Base-by-base conservation (phyloP, 805 yeast species). In the Tetrapisispora namnaoensis region DNA sequence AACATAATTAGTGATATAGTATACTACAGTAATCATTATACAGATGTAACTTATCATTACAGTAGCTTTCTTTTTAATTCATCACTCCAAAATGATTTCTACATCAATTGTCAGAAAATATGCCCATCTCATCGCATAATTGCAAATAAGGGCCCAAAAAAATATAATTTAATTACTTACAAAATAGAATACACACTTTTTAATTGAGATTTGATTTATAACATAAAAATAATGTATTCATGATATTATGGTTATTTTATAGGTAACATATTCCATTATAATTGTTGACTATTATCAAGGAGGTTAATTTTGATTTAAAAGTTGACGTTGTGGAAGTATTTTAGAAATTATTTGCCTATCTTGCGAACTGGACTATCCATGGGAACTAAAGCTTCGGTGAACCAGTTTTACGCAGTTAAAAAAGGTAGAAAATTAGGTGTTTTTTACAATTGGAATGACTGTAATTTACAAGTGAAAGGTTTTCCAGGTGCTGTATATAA, bases 351-450 rank as follows among this genome's bases (percentile, higher is more conserved):
- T 32, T 32, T 10, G 13, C 21, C 35, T 4, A 6, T 30, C 4
- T 4, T 42, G 1, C 17, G 18, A 20, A 20, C 7, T 6, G n/a
- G 37, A 17, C 4, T 18, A n/a, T n/a, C 18, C 8, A 30, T 30
- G 37, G 44, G n/a, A 13, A 17, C 37, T 17, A 42, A 20, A 17
- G 32, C 9, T 21, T 10, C 28, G 6, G 5, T 28, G 8, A 30
- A n/a, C 13, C n/a, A 61, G 6, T 75, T 54, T 53, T 81, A 80
- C 54, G 86, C 83, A 0, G 85, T 81, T 1, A 70, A 66, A 28
- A 67, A 63, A 4, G 87, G 88, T 1, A 66, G 79, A 17, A 49
- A 51, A 2, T 57, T 66, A 1, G 95, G 95, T 0, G 70, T 87
- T 1, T 87, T 67, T 63, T 54, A 49, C 8, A 62, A 63, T 18